These are phyloP conservation scores for Vaucheria bursata DNA, from an alignment of 352 stramenopile genomes.

Conservation along the genomic window DNA sequence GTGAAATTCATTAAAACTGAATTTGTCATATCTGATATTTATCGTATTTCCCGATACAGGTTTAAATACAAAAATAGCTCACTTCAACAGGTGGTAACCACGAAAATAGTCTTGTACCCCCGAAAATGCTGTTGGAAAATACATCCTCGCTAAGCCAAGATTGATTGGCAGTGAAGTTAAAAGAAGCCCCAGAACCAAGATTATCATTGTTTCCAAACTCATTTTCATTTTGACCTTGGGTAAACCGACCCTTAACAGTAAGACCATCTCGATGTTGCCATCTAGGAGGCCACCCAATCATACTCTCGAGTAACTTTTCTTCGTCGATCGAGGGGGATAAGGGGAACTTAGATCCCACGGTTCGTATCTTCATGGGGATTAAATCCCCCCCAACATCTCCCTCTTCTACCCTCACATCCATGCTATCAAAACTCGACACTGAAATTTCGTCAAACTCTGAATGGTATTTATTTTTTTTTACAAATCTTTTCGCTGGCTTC, in stretches of 20 bases:
- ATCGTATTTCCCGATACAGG: neutral
- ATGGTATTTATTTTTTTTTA: neutral
- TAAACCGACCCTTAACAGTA: neutral
- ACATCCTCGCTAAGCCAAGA: neutral
- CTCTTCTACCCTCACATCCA: slow-evolving; percentile 38
- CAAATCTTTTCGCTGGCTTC: neutral
- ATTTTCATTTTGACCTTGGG: neutral
- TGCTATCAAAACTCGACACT: slow-evolving; percentile 40
- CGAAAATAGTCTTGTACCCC: slow-evolving; percentile 13
- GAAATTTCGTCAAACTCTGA: slow-evolving; percentile 36
- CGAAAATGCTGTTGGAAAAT: slow-evolving; percentile 13
- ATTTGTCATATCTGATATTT: too few species aligned
- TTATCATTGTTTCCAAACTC: slow-evolving; percentile 19
- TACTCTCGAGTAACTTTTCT: neutral
- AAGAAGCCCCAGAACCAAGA: neutral
- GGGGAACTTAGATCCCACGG: neutral
- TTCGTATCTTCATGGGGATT: neutral
- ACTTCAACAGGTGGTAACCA: slow-evolving; percentile 10
- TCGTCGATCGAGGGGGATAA: neutral
- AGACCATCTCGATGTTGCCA: too few species aligned
- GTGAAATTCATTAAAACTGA: neutral
- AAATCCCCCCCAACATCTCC: slow-evolving; percentile 14
- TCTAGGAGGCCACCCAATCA: neutral
- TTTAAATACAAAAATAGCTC: neutral
- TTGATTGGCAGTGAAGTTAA: neutral